Evolutionary conservation across 2,329 filamentous ascomycete genomes (phyloP).

Genomic region (Aspergillus japonicus): DNA sequence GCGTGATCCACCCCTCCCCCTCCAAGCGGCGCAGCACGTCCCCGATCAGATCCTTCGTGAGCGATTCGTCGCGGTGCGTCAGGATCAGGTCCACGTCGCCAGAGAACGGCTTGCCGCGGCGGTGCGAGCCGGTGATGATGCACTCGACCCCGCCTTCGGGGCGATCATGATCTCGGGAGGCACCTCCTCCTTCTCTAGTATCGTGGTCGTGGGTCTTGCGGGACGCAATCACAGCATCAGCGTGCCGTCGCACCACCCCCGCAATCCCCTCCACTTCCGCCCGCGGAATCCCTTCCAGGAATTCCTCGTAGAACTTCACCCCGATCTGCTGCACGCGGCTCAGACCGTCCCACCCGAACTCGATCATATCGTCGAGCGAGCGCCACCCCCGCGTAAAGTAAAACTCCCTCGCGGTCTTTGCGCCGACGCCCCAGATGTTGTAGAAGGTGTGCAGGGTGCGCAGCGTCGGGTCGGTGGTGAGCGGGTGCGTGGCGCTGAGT

Average conservation of each 20-base stretch:
- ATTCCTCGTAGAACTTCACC: constrained; percentile 89
- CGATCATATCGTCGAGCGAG: constrained; percentile 81
- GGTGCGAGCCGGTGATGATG: constrained; percentile 75
- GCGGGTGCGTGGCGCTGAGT: constrained; percentile 63
- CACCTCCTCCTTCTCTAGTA: too few species aligned
- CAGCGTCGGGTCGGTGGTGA: constrained; percentile 64
- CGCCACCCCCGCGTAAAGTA: constrained; percentile 74
- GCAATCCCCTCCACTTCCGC: constrained; percentile 71
- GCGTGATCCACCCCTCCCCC: constrained; percentile 68
- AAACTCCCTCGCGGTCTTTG: constrained; percentile 76
- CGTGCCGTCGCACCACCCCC: constrained; percentile 62
- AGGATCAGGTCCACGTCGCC: constrained; percentile 87
- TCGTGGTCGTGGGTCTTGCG: not conserved
- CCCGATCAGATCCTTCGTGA: constrained; percentile 68
- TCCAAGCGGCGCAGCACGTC: constrained; percentile 73
- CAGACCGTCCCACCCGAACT: constrained; percentile 73
- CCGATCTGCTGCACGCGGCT: constrained; percentile 88
- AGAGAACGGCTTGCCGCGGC: constrained; percentile 69
- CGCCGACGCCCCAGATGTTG: constrained; percentile 89
- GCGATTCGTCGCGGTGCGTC: constrained; percentile 69
- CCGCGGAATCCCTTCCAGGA: constrained; percentile 69
- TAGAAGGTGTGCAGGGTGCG: constrained; percentile 69
- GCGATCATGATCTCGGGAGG: too few species aligned
- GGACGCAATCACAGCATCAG: constrained; percentile 55
- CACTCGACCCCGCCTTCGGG: constrained; percentile 47